Conservation (phyloP, 768 basidiomycete species). For the Nidularia pulvinata region DNA sequence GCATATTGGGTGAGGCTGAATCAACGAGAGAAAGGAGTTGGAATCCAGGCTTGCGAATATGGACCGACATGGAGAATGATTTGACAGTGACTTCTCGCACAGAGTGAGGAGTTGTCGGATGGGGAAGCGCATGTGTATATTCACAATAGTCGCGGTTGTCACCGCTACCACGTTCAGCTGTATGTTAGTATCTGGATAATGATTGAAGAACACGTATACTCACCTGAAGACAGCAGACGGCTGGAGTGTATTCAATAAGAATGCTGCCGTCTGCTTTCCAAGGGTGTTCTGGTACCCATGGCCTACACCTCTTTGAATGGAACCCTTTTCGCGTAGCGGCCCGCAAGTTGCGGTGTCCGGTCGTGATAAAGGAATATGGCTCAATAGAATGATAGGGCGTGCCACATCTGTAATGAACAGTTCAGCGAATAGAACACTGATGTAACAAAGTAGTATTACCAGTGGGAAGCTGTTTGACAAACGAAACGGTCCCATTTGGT, state of each 20-base stretch:
- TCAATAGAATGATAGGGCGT: constrained; percentile 67
- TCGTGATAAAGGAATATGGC: constrained; percentile 84
- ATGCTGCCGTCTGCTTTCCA: constrained; percentile 76
- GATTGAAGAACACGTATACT: constrained; percentile 9
- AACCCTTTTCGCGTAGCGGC: constrained; percentile 68
- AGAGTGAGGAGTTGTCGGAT: constrained; percentile 9
- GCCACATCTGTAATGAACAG: constrained; percentile 15
- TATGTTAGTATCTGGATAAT: constrained; percentile 6
- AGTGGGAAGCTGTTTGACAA: constrained; percentile 44
- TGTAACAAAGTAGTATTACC: constrained; percentile 23
- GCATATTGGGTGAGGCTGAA: constrained; percentile 23
- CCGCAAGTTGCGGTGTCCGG: constrained; percentile 79
- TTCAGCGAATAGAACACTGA: not conserved
- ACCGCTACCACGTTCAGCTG: constrained; percentile 44
- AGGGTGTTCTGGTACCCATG: constrained; percentile 83
- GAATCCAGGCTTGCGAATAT: constrained; percentile 78
- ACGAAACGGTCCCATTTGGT: constrained; percentile 55
- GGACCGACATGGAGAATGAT: constrained; percentile 78
- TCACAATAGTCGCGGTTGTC: constrained; percentile 96
- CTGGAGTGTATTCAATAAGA: constrained; percentile 65
- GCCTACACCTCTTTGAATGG: constrained; percentile 76
- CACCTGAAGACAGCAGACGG: constrained; percentile 77
- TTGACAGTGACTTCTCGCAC: constrained; percentile 86
- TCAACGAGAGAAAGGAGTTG: constrained; percentile 72
- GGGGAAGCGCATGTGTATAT: constrained; percentile 47